Evolutionary conservation across 768 basidiomycete species (phyloP), one percentile per base, ranked within the genome.

Genomic region (Dictyophora rubrovolvata): DNA sequence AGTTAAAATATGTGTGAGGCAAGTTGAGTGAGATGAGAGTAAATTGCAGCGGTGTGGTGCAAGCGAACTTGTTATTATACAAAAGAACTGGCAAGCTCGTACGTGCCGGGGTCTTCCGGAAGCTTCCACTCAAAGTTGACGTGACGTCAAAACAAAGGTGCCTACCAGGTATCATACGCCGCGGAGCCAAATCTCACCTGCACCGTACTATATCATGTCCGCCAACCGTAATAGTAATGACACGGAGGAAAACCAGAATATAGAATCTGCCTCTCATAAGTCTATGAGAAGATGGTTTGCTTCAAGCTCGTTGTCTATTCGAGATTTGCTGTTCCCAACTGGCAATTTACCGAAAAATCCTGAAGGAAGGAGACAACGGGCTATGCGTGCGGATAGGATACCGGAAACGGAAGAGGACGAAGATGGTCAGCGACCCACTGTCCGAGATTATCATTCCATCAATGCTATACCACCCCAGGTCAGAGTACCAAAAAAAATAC

Each of bases 401-500:
- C 89, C 89, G 0, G 81, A 85, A 21, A 78, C 79, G 0, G 70
- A 74, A 21, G 71, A 72, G 54, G 77, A 80, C 56, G 71, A 76
- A 4, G 63, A 74, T 49, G 84, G 82, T 5, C 76, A 83, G 61
- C 70, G 77, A 62, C 82, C 86, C 12, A 79, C 80, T 33, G 77
- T 87, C 33, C 75, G 83, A 49, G 86, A 91, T 69, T 91, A 91
- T 67, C 82, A 84, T 67, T 76, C 89, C 1, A 89, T 89, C 69
- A 86, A 79, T 65, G 67, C 75, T 2, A 66, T 85, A 0, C 83
- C 87, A 0, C 75, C 82, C 0, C 77, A 80, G 50, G 82, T 91
- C 37, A 76, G 85, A 37, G 79, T 92, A 0, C 90, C 90, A 0
- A 89, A 86, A 74, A 93, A 93, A 71, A 81, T 89, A 20, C 74